Conservation (phyloP, 192 early-diverging fungal genomes). For the Rhizophlyctis rosea region DNA sequence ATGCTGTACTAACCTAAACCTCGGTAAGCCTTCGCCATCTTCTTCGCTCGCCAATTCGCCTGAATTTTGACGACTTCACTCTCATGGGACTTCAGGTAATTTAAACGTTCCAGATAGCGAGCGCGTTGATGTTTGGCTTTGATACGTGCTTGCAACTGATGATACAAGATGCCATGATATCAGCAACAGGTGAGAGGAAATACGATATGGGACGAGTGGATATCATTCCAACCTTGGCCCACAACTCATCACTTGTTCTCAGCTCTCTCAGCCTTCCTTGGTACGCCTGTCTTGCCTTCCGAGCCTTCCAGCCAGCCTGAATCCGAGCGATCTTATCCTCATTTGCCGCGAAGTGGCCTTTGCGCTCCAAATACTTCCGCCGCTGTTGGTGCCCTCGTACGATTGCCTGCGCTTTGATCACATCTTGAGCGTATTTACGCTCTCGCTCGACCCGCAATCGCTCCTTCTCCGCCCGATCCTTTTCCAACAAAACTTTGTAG, state of each 20-base stretch:
- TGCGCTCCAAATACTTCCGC: constrained; percentile 23
- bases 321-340: constrained; percentile 28
- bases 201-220: too few species aligned
- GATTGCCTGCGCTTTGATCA: constrained; percentile 33
- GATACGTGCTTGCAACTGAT: constrained; percentile 60
- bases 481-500: neutral
- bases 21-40: constrained; percentile 39
- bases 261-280: constrained; percentile 26
- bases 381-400: constrained; percentile 37
- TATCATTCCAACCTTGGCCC: constrained; percentile 45
- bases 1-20: constrained; percentile 44
- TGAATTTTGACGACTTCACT: constrained; percentile 80
- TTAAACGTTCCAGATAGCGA: constrained; percentile 52
- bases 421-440: constrained; percentile 19
- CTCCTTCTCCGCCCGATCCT: constrained; percentile 22
- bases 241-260: constrained; percentile 35
- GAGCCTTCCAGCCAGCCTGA: constrained; percentile 24
- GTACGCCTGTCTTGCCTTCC: constrained; percentile 31
- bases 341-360: constrained; percentile 13
- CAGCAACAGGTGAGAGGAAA: too few species aligned
- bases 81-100: constrained; percentile 61
- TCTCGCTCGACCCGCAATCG: constrained; percentile 24
- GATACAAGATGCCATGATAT: neutral
- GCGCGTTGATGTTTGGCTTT: constrained; percentile 63
- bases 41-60: constrained; percentile 47